These are phyloP conservation scores for Filobasidium wieringae DNA, from an alignment of 768 basidiomycete species.

Conservation along the genomic window DNA sequence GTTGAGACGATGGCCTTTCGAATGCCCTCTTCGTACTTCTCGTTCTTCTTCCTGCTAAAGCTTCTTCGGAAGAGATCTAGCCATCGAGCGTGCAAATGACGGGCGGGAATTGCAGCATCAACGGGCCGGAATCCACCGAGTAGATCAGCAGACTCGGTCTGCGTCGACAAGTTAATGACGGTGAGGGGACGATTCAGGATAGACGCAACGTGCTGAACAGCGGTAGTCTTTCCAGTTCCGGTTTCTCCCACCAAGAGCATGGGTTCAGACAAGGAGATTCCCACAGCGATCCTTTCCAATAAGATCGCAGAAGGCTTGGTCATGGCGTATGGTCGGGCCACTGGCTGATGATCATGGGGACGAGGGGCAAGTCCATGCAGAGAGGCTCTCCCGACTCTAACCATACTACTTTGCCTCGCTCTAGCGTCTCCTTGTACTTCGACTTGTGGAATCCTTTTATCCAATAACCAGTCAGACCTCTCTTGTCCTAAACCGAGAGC, in stretches of 20 bases:
- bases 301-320: slow-evolving; percentile 72
- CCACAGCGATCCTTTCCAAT: slow-evolving; percentile 65
- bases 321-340: slow-evolving; percentile 59
- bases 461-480: slow-evolving; percentile 57
- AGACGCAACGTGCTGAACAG: slow-evolving; percentile 72
- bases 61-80: slow-evolving; percentile 68
- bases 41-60: slow-evolving; percentile 82
- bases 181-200: slow-evolving; percentile 64
- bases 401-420: slow-evolving; percentile 40
- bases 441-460: slow-evolving; percentile 55
- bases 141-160: slow-evolving; percentile 88
- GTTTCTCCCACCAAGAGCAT: slow-evolving; percentile 91
- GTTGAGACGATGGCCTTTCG: slow-evolving; percentile 67
- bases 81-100: slow-evolving; percentile 59
- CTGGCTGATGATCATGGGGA: slow-evolving; percentile 1
- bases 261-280: slow-evolving; percentile 64
- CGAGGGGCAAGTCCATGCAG: slow-evolving; percentile 38
- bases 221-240: slow-evolving; percentile 96
- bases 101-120: slow-evolving; percentile 68
- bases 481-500: slow-evolving; percentile 59
- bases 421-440: slow-evolving; percentile 42
- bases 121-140: slow-evolving; percentile 95
- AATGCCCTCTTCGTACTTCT: slow-evolving; percentile 68
- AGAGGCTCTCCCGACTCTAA: slow-evolving; percentile 52
- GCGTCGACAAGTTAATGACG: slow-evolving; percentile 86